Percentiles rank a stretch among this genome's conserved stretches.
Conservation (phyloP, 805 yeast species). For the Candida nanaspora region DNA sequence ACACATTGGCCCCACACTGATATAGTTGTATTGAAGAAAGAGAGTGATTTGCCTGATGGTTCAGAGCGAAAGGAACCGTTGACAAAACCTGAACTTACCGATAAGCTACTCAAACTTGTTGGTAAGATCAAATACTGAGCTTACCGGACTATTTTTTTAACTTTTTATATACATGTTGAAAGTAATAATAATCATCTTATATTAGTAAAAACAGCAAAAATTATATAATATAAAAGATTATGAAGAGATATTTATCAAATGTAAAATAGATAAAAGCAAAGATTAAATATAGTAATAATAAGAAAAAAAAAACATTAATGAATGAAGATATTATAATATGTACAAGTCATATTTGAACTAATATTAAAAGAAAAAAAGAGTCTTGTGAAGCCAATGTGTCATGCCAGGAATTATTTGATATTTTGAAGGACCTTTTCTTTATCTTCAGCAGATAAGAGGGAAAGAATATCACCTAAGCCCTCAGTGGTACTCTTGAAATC, state of each 20-base stretch:
- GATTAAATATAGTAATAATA: background rate
- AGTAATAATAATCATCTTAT: too few species aligned
- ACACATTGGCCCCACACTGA: conserved; percentile 28
- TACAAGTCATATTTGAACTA: background rate
- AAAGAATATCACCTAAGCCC: conserved; percentile 48
- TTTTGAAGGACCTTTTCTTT: conserved; percentile 34
- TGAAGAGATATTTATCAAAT: background rate
- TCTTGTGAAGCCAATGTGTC: too few species aligned
- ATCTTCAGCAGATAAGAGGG: conserved; percentile 47
- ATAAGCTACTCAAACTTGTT: conserved; percentile 20
- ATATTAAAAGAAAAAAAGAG: too few species aligned
- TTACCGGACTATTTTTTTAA: too few species aligned
- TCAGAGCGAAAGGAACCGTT: conserved; percentile 12
- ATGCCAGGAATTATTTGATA: conserved; percentile 17
- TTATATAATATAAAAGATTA: conserved; percentile 1
- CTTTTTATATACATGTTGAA: too few species aligned
- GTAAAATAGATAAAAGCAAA: background rate
- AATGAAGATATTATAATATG: background rate
- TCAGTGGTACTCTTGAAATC: conserved; percentile 45
- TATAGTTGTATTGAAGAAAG: conserved; percentile 15
- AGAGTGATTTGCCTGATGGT: conserved; percentile 10
- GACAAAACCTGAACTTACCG: conserved; percentile 18
- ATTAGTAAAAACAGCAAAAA: conserved; percentile 1
- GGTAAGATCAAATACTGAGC: too few species aligned
- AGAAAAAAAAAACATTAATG: background rate